Conservation (phyloP, 176 grass and related monocot species). For the Musa troglodytarum region DNA sequence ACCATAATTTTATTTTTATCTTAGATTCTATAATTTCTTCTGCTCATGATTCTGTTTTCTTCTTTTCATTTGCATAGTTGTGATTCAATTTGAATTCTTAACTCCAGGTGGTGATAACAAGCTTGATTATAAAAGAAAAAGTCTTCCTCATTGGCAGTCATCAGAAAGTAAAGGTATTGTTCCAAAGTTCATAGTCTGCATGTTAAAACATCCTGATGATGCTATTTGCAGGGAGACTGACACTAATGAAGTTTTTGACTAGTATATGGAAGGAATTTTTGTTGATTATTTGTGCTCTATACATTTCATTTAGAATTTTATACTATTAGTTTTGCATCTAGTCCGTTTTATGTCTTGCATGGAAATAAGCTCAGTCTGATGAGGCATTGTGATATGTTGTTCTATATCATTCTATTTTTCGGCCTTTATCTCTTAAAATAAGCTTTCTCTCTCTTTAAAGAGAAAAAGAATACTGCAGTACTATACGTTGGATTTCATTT, state of each 20-base stretch:
- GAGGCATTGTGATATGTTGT: too few relatives aligned
- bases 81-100: conserved; percentile 29
- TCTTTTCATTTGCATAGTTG: background rate
- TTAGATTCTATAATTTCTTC: too few relatives aligned
- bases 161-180: conserved; percentile 57
- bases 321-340: too few relatives aligned
- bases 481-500: too few relatives aligned
- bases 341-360: too few relatives aligned
- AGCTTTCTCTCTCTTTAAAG: too few relatives aligned
- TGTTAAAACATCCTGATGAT: background rate
- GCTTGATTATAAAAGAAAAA: conserved; percentile 48
- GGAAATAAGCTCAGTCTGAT: too few relatives aligned
- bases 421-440: too few relatives aligned
- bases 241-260: background rate
- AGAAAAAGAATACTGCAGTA: too few relatives aligned
- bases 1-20: too few relatives aligned
- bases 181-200: conserved; percentile 4
- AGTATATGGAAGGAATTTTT: background rate
- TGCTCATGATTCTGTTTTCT: background rate
- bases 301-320: too few relatives aligned
- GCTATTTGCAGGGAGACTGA: background rate
- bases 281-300: background rate
- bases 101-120: conserved; percentile 84
- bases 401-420: too few relatives aligned
- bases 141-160: conserved; percentile 88